Percentiles rank a stretch among this genome's conserved stretches.
These are phyloP conservation scores for Myxozyma monticola DNA, from an alignment of 805 yeast species.

Conservation along the genomic window DNA sequence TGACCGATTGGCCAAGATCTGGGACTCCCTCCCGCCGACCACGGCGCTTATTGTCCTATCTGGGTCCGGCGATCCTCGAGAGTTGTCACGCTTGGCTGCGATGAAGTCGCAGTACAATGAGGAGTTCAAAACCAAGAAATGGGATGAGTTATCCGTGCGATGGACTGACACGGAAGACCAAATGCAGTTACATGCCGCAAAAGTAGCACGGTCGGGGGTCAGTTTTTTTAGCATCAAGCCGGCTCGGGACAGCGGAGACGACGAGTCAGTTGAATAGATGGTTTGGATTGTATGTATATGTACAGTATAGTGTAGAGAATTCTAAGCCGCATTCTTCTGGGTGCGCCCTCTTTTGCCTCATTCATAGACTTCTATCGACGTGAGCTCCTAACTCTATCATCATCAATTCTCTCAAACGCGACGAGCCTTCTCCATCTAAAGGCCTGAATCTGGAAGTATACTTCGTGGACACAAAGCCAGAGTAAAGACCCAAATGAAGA, in stretches of 20 bases:
- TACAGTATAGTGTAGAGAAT: too few relatives aligned
- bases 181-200: conserved; percentile 49
- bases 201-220: conserved; percentile 60
- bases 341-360: too few relatives aligned
- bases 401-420: too few relatives aligned
- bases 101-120: conserved; percentile 41
- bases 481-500: too few relatives aligned
- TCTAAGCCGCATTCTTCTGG: too few relatives aligned
- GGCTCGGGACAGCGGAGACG: conserved; percentile 2
- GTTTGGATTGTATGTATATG: not conserved
- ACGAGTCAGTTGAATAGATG: not conserved
- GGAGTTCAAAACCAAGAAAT: conserved; percentile 46
- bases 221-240: conserved; percentile 54
- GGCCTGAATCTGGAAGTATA: too few relatives aligned
- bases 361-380: too few relatives aligned
- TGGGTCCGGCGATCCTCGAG: conserved; percentile 61
- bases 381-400: too few relatives aligned
- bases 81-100: conserved; percentile 34
- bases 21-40: conserved; percentile 54
- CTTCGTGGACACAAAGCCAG: too few relatives aligned
- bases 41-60: conserved; percentile 62
- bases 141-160: conserved; percentile 46
- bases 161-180: conserved; percentile 56
- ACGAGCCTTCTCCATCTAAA: too few relatives aligned
- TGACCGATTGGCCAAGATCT: conserved; percentile 49